Base-by-base conservation (phyloP, 352 stramenopile genomes). In the Globisporangium nodosum region DNA sequence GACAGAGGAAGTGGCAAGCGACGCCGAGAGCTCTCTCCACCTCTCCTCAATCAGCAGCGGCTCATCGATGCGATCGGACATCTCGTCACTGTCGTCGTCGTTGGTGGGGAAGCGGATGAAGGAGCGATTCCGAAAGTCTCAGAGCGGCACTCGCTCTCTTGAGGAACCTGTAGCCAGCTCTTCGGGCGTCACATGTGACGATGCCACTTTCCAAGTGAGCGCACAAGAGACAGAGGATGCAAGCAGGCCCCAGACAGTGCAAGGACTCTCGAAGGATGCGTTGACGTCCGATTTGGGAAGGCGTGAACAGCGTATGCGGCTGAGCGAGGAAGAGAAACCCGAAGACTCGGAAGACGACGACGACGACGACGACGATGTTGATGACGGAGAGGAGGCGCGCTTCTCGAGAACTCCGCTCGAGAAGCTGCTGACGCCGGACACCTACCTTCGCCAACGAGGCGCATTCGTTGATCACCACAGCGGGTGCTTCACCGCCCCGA, bases 21-120 rank as follows among this genome's bases (percentile, higher is more conserved):
- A 63, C 4, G 61, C 68, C 13, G 50, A 81, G 20, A 89, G 80
- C 54, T 90, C 78, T 2, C 57, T 92, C 61, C 56, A 65, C 0
- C 61, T 92, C 16, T 92, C 82, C 24, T 88, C 80, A 7, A 73
- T 92, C 52, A 87, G 76, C 46, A 87, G 76, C 46, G 69, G 73
- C 50, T 42, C 53, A 0, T 88, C 72, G 0, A 52, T 69, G 30
- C 51, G 49, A 24, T 87, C 74, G 3, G 69, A 87, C 16, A 56
- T 88, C 15, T 92, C 79, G 16, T 92, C 82, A 7, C 43, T 87
- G 24, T 89, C 82, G 11, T 87, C 69, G 8, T 90, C 82, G 12
- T 15, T 87, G 47, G 46, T 77, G 13, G 55, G 70, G 18, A 68
- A 64, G 59, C 52, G 49, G 30, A 15, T 58, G 3, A 67, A 63